phyloP scores from a whole-genome alignment of 2,329 filamentous ascomycete species.

The Fusarium aywerte region DNA sequence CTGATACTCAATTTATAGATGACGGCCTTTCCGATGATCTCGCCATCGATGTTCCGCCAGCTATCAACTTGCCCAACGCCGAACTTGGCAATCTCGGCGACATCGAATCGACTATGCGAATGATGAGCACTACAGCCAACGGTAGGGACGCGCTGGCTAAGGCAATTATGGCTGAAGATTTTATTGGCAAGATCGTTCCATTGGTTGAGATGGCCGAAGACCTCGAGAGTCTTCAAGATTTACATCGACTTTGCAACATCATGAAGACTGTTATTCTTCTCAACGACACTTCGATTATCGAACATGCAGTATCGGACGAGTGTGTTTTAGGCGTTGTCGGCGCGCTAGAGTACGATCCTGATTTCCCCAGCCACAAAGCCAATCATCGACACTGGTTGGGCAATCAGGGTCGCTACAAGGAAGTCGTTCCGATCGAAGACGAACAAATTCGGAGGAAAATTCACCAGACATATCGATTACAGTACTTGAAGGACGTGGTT shows the following conservation, averaged over 20 bases:
- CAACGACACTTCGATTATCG: conserved; percentile 95
- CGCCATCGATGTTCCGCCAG: conserved; percentile 75
- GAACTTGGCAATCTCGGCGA: conserved; percentile 85
- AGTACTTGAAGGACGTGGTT: conserved; percentile 98
- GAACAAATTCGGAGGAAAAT: conserved; percentile 86
- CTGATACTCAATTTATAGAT: conserved; percentile 62
- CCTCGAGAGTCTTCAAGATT: conserved; percentile 83
- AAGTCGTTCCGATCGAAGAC: conserved; percentile 93
- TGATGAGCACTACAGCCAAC: conserved; percentile 76
- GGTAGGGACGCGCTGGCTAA: conserved; percentile 90
- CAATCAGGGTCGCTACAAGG: conserved; percentile 90
- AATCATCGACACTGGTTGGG: conserved; percentile 95
- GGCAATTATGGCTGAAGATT: conserved; percentile 85
- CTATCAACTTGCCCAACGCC: conserved; percentile 80
- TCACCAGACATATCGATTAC: conserved; percentile 92
- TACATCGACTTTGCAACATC: conserved; percentile 95
- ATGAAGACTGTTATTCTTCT: conserved; percentile 96
- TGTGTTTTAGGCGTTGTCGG: conserved; percentile 93
- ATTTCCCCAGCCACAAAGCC: conserved; percentile 96
- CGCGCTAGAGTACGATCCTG: conserved; percentile 95
- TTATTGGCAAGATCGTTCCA: conserved; percentile 86
- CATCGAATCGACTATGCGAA: conserved; percentile 85
- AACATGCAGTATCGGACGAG: conserved; percentile 89
- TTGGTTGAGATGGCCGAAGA: conserved; percentile 91
- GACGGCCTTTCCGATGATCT: conserved; percentile 89